Conservation (phyloP, 2,329 filamentous ascomycete species). For the Fusarium sulawesiense region DNA sequence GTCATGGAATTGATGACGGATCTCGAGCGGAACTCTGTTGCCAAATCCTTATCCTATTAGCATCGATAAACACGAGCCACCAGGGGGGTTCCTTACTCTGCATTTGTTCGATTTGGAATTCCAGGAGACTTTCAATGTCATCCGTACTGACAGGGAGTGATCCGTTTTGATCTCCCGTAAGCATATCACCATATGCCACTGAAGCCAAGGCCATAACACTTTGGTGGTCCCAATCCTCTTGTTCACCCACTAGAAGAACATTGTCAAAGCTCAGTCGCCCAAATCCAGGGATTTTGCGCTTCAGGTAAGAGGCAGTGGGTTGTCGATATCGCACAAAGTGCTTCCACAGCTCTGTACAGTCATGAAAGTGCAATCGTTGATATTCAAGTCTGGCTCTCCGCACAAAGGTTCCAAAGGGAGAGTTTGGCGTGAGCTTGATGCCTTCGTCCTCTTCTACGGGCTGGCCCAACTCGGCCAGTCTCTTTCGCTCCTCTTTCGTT, state of each 20-base stretch:
- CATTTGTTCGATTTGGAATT: constrained; percentile 89
- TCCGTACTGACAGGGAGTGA: constrained; percentile 74
- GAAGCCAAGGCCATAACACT: constrained; percentile 59
- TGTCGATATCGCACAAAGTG: constrained; percentile 84
- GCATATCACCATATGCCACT: constrained; percentile 65
- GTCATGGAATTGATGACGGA: constrained; percentile 76
- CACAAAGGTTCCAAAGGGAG: constrained; percentile 84
- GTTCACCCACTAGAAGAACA: constrained; percentile 62
- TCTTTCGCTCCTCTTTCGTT: constrained; percentile 69
- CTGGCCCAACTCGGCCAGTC: constrained; percentile 60
- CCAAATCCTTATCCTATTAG: constrained; percentile 69
- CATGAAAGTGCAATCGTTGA: constrained; percentile 80
- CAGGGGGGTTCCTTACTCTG: constrained; percentile 70
- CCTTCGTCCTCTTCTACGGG: constrained; percentile 61
- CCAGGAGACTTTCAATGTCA: constrained; percentile 82
- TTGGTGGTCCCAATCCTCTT: constrained; percentile 61
- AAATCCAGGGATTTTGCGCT: constrained; percentile 70
- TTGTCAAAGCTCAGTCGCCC: constrained; percentile 68
- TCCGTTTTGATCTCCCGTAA: constrained; percentile 55
- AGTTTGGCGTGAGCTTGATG: constrained; percentile 76
- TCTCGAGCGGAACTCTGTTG: constrained; percentile 78
- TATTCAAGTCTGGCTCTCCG: constrained; percentile 83
- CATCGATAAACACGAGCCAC: background rate
- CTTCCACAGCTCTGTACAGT: constrained; percentile 82
- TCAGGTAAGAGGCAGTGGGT: constrained; percentile 74